Base-by-base conservation (phyloP, 1,284 basidiomycete genomes). In the Cryptococcus maquisensis region DNA sequence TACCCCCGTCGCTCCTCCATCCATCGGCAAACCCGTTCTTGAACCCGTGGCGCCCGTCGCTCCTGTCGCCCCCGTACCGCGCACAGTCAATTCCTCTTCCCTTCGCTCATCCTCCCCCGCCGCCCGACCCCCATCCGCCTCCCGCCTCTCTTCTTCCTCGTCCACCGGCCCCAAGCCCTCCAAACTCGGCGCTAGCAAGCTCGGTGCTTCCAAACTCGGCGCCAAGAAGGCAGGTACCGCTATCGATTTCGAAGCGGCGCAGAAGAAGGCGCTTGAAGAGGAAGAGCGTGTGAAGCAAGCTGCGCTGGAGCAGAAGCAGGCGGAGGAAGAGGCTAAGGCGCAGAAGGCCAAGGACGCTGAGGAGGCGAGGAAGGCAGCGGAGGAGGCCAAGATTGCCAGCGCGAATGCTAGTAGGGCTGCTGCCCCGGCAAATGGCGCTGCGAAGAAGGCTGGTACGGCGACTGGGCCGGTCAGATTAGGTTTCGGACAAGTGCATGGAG, bases 211-310 rank as follows among this genome's bases (percentile, higher is more conserved):
- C 23, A 79, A 78, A 39, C 81, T 95, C 0, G 93, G 92, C 20
- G 92, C 91, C 15, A 87, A 88, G 70, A 93, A 91, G 73, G 79
- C 79, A 4, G 81, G 87, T 0, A 82, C 78, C 0, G 82, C 85
- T 2, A 86, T 96, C 61, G 86, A 96, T 76, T 97, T 96, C 72
- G 93, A 87, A 45, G 90, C 90, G 66, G 93, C 91, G 0, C 90
- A 96, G 74, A 80, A 85, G 32, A 88, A 88, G 65, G 93, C 93
- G 0, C 70, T 82, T 20, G 91, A 91, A 68, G 93, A 96, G 72
- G 90, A 90, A 38, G 91, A 93, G 75, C 80, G 90, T 54, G 83
- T 91, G 72, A 88, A 88, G 71, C 84, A 92, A 63, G 80, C 95
- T 13, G 93, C 91, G 0, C 94, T 94, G 68, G 90, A 94, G 71